Evolutionary conservation across 1,284 basidiomycete species (phyloP), one percentile per base, ranked within the genome.

Genomic region (Microbotryum violaceum): DNA sequence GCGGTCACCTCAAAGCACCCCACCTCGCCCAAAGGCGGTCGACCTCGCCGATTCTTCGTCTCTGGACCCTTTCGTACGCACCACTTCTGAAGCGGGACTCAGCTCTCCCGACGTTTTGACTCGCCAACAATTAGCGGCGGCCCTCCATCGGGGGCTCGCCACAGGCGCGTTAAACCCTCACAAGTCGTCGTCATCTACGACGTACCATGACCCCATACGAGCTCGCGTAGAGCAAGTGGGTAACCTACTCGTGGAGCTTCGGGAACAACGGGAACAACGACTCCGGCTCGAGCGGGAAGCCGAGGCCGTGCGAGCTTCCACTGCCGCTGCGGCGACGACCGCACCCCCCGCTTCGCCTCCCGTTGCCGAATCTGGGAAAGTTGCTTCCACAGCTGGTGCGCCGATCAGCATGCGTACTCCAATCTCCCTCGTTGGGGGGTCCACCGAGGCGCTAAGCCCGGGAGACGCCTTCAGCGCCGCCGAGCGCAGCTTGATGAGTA

Each of bases 341-440:
- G 21, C 53, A 29, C 46, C 25, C 47, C 48, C 25, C 14, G 18
- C 47, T 5, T 45, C 42, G 23, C 49, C 44, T 31, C 6, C 20
- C 42, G 44, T 56, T 10, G n/a, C 54, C 8, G 52, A 33, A 16
- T 27, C 29, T 50, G 46, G 29, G 6, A 29, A 4, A 4, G 25
- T 27, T 10, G 25, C 50, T 9, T 18, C 53, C 9, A 12, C 53
- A 0, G 64, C 56, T 0, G 58, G 57, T 0, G 67, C 64, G 18
- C 64, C 67, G 10, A 59, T 69, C 58, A 69, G 64, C 49, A 64
- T 67, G 67, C 49, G 67, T 12, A 69, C 67, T 37, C 67, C 67
- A 16, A 61, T 65, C 50, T 61, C 58, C 14, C 57, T 69, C 44
- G 67, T 65, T 2, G 58, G 60, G 6, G 53, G 58, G 6, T 63